Conservation (phyloP, 306 rosid genomes). For the Quercus dentata region DNA sequence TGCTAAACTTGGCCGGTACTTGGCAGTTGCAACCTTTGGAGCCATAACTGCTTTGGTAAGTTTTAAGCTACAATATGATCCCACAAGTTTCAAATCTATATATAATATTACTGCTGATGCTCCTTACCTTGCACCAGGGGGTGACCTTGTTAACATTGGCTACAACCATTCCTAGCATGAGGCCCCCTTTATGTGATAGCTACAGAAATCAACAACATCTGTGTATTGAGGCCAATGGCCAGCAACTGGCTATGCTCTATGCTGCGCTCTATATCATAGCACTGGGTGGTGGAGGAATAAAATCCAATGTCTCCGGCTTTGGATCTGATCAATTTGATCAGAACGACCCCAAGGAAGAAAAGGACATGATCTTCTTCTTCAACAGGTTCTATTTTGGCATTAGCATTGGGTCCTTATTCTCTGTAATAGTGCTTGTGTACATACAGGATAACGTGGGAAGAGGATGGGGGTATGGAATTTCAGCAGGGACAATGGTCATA, state of each 20-base stretch:
- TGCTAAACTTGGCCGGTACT: conserved; percentile 78
- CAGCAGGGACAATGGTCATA: conserved; percentile 69
- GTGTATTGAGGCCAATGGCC: conserved; percentile 58
- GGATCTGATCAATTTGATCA: conserved; percentile 77
- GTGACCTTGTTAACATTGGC: conserved; percentile 65
- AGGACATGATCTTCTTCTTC: conserved; percentile 88
- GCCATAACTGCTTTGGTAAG: conserved; percentile 64
- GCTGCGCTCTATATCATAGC: conserved; percentile 77
- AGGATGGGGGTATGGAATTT: conserved; percentile 86
- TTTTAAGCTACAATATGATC: background rate
- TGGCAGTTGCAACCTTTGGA: conserved; percentile 58
- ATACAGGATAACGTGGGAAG: conserved; percentile 85
- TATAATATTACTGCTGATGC: background rate
- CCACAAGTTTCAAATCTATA: background rate
- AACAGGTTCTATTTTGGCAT: conserved; percentile 86
- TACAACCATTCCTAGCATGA: conserved; percentile 66
- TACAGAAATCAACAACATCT: conserved; percentile 51
- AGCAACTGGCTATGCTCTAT: conserved; percentile 58
- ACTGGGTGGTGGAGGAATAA: conserved; percentile 85
- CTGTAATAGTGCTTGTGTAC: conserved; percentile 76
- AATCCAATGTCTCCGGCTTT: conserved; percentile 88
- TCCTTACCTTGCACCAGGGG: conserved; percentile 47
- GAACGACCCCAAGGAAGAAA: conserved; percentile 72
- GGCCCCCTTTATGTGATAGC: conserved; percentile 60
- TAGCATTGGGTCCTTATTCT: conserved; percentile 77